Percentiles rank a stretch among this genome's conserved stretches.
phyloP scores from a whole-genome alignment of 2,329 filamentous ascomycete species.

The Cladosporium sp. region DNA sequence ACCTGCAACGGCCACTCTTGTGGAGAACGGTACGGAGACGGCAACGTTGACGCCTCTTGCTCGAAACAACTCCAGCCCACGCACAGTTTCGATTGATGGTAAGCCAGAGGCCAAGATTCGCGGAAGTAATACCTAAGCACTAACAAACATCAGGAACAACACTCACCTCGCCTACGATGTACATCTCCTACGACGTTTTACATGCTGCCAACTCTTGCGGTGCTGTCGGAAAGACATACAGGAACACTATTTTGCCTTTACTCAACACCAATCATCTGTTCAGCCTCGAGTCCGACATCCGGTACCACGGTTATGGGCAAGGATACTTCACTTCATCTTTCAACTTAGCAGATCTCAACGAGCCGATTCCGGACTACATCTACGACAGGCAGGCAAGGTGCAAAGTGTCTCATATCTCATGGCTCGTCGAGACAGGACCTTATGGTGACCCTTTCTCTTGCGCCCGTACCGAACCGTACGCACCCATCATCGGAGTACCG shows the following conservation, averaged over 20 bases:
- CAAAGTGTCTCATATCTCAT: neutral
- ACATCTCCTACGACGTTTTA: conserved; percentile 10
- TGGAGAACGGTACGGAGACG: conserved; percentile 21
- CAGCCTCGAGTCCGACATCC: conserved; percentile 3
- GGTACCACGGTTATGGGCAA: neutral
- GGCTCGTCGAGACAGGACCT: neutral
- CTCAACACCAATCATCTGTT: conserved; percentile 10
- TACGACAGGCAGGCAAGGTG: conserved; percentile 1
- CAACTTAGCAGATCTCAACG: conserved; percentile 5
- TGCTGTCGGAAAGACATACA: conserved; percentile 9
- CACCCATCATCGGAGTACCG: conserved; percentile 13
- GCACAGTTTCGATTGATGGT: conserved; percentile 15
- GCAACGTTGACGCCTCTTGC: conserved; percentile 11
- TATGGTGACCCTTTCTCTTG: neutral
- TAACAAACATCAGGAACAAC: neutral
- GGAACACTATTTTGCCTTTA: conserved; percentile 6
- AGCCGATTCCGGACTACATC: neutral
- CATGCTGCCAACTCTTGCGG: conserved; percentile 7
- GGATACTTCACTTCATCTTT: conserved; percentile 9
- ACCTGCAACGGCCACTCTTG: conserved; percentile 21
- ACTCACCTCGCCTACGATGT: conserved; percentile 11
- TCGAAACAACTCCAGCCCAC: neutral
- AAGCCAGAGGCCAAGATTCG: neutral
- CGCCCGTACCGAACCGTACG: conserved; percentile 10
- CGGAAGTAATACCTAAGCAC: neutral